Conservation (phyloP, 164 flowering plant genomes). For the Magnolia kwangsiensis region DNA sequence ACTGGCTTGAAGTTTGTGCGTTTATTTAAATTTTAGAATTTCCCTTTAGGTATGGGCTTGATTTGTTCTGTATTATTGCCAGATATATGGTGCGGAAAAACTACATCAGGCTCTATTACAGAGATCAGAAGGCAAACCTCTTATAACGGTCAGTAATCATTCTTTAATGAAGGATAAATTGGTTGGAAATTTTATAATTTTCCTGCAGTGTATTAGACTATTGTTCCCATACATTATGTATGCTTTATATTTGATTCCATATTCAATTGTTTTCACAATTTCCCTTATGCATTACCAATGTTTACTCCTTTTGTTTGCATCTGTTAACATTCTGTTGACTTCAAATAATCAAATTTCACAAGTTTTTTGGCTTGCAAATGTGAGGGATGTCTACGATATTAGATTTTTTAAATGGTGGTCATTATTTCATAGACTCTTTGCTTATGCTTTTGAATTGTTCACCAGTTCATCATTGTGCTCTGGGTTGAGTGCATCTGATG, state of each 20-base stretch:
- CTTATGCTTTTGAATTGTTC: not conserved
- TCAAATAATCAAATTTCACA: not conserved
- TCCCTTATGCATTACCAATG: not conserved
- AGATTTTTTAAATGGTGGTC: not conserved
- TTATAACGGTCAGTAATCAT: slow-evolving; percentile 53
- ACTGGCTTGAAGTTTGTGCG: not conserved
- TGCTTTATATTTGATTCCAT: not conserved
- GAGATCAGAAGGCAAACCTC: slow-evolving; percentile 67
- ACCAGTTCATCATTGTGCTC: not conserved
- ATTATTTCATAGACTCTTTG: not conserved
- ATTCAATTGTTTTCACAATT: not conserved
- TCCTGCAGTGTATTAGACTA: not conserved
- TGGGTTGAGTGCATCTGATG: not conserved
- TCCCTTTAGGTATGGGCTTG: not conserved
- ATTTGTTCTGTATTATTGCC: slow-evolving; percentile 14
- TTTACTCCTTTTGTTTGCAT: not conserved
- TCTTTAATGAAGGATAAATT: not conserved
- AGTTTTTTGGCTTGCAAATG: not conserved
- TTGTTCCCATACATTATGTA: not conserved
- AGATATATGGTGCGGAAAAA: slow-evolving; percentile 93
- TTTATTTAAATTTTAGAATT: not conserved
- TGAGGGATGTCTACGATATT: not conserved
- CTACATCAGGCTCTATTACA: slow-evolving; percentile 56
- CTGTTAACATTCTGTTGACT: not conserved
- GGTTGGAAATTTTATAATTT: not conserved